Evolutionary conservation across 495 filamentous ascomycete genomes (phyloP), one percentile per base, ranked within the genome.

Genomic region (Trichoderma asperelloides): DNA sequence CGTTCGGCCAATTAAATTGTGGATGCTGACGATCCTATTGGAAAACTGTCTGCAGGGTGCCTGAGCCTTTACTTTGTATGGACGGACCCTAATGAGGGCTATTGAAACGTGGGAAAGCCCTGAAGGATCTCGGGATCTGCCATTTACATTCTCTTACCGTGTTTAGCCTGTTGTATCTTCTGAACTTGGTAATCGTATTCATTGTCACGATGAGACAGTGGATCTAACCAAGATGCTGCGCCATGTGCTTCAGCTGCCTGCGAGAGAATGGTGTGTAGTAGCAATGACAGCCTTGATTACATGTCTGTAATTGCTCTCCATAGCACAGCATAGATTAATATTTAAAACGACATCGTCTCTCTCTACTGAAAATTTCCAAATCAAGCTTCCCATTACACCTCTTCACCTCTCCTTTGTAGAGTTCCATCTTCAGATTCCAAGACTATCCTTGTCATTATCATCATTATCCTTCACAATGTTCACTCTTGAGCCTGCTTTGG

Each of bases 401-500:
- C 23, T 60, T 60, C n/a, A 15, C 23, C 8, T 18, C 55, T 30
- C n/a, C 55, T 28, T 60, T 60, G 55, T 57, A 57, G 21, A 57
- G 23, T 12, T 12, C 18, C 15, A 47, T 47, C 43, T 47, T 47
- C 43, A 47, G n/a, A 47, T 47, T 11, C n/a, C 43, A 47, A 47
- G 12, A 16, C 43, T 47, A 37, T 37, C 33, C 33, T 37, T 37
- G 33, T 37, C 33, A 16, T 18, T 47, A 47, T 57, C 11, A 60
- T 18, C 47, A 51, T 51, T 21, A 51, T 30, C 23, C n/a, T 60
- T 30, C 55, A 60, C 9, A 18, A 60, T 60, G 55, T 60, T 60
- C 25, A 60, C 55, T 30, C 55, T 60, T 60, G 55, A 60, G n/a
- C 55, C 55, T 30, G 55, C 55, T 60, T 30, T 60, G 25, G 55